Conservation (phyloP, 1,284 basidiomycete genomes). For the Hypsizygus ulmarius region DNA sequence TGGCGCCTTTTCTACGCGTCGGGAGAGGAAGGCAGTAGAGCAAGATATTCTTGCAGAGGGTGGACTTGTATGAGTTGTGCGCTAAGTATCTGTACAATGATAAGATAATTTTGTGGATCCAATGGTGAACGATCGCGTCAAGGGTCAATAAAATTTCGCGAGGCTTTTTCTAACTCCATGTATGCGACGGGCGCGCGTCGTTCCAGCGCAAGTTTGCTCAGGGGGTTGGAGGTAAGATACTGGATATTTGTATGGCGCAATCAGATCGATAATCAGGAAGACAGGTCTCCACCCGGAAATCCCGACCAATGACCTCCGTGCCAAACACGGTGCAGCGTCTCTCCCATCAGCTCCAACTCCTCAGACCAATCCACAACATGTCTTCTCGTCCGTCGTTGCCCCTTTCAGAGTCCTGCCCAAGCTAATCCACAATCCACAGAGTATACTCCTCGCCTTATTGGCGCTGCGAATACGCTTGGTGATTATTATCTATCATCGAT, state of each 20-base stretch:
- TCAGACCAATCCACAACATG: constrained; percentile 54
- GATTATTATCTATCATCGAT: constrained; percentile 24
- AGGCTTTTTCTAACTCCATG: not conserved
- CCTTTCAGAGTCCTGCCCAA: constrained; percentile 15
- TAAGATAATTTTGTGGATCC: constrained; percentile 12
- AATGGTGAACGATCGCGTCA: not conserved
- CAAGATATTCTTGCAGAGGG: constrained; percentile 49
- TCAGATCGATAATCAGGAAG: constrained; percentile 20
- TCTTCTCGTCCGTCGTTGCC: constrained; percentile 47
- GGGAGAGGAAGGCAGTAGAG: constrained; percentile 23
- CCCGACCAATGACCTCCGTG: constrained; percentile 34
- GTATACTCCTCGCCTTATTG: constrained; percentile 77
- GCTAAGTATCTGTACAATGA: constrained; percentile 16
- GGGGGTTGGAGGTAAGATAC: constrained; percentile 17
- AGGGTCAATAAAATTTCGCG: constrained; percentile 10
- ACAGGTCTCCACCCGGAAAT: constrained; percentile 18
- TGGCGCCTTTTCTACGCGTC: constrained; percentile 65
- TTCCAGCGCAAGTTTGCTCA: constrained; percentile 11
- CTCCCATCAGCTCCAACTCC: constrained; percentile 55
- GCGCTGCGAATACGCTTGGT: constrained; percentile 93
- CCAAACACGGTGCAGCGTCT: constrained; percentile 50
- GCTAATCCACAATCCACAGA: constrained; percentile 38
- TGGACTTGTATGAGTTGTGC: constrained; percentile 28
- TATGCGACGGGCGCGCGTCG: constrained; percentile 1
- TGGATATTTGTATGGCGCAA: constrained; percentile 19